phyloP scores from a whole-genome alignment of 768 basidiomycete genomes.

The Lactarius trivialis region DNA sequence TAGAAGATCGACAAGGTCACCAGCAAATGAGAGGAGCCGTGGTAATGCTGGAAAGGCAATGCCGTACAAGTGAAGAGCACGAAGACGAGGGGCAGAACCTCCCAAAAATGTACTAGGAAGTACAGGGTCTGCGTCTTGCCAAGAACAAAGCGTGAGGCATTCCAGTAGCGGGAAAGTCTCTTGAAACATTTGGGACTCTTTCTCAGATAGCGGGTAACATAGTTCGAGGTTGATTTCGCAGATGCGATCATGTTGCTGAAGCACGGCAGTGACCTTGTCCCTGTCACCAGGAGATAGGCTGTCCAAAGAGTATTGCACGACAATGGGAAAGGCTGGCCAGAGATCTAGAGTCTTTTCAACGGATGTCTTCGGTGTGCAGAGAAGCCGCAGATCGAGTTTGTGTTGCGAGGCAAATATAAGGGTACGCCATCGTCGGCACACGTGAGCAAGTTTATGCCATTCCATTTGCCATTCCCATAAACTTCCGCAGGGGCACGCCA shows the following conservation, averaged over 20 bases:
- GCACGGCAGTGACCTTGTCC: neutral
- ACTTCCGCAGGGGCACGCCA: neutral
- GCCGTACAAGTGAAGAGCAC: neutral
- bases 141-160: neutral
- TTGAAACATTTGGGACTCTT: neutral
- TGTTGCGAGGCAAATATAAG: slow-evolving; percentile 1
- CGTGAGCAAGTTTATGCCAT: slow-evolving; percentile 4
- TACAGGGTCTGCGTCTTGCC: neutral
- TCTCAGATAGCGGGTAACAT: neutral
- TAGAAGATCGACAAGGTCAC: neutral
- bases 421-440: slow-evolving; percentile 1
- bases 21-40: neutral
- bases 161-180: neutral
- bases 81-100: neutral
- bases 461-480: neutral
- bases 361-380: neutral
- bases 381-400: slow-evolving; percentile 1
- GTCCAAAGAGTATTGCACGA: neutral
- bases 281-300: neutral
- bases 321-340: neutral
- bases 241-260: neutral
- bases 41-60: neutral
- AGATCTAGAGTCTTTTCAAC: neutral
- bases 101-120: slow-evolving; percentile 1
- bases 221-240: neutral